These are phyloP conservation scores for Phoma sp. DNA, from an alignment of 2,329 filamentous ascomycete genomes.

Conservation along the genomic window DNA sequence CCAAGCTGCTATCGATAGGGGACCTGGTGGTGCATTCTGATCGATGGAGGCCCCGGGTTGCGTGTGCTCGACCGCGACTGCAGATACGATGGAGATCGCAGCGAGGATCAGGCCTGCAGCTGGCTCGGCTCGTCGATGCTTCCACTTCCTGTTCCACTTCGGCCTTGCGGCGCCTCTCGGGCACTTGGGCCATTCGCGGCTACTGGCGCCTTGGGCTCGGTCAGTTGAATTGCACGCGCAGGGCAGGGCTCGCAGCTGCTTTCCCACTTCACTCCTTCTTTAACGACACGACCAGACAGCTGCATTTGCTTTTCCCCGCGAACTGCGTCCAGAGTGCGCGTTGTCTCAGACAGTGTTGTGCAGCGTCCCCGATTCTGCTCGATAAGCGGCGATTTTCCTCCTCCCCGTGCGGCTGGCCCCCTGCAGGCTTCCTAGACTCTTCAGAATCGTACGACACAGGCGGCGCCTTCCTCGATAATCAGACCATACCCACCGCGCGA, in stretches of 20 bases:
- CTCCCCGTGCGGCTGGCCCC: neutral
- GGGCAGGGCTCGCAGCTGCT: conserved; percentile 3
- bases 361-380: neutral
- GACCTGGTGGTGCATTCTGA: neutral
- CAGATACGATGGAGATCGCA: neutral
- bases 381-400: neutral
- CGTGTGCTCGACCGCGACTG: neutral
- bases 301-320: neutral
- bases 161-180: conserved; percentile 4
- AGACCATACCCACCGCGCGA: conserved; percentile 12
- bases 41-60: neutral
- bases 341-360: conserved; percentile 5
- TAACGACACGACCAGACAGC: neutral
- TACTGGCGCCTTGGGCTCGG: conserved; percentile 2
- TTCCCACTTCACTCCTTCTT: conserved; percentile 1
- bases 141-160: neutral
- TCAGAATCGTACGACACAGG: conserved; percentile 11
- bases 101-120: conserved; percentile 13
- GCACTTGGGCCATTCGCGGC: conserved; percentile 3
- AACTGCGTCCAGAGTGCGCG: neutral
- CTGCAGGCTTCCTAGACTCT: neutral
- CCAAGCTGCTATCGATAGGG: neutral
- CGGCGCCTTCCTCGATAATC: conserved; percentile 7
- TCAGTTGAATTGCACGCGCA: conserved; percentile 7
- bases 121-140: neutral